A percentile compares a stretch with the other conserved stretches of the same genome.
Evolutionary conservation across 2,329 filamentous ascomycete species (phyloP).

Genomic region (Alternaria arborescens): DNA sequence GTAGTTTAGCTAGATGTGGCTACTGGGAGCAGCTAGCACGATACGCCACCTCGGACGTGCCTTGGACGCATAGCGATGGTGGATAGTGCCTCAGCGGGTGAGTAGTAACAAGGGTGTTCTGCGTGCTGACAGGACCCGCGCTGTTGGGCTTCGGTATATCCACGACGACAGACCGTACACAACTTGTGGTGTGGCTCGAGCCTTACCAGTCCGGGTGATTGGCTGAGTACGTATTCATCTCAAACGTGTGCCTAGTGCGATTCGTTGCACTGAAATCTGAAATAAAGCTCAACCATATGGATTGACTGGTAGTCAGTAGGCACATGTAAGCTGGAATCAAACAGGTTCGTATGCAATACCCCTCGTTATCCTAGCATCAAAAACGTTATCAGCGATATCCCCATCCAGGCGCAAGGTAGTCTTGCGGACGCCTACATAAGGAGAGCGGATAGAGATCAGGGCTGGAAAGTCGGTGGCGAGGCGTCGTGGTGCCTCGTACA

Average conservation of each 20-base stretch:
- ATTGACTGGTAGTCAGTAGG: neutral
- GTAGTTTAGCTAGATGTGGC: conserved; percentile 19
- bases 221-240: conserved; percentile 27
- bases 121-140: conserved; percentile 39
- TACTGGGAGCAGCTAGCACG: conserved; percentile 20
- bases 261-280: neutral
- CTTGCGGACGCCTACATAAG: conserved; percentile 18
- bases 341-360: neutral
- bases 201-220: conserved; percentile 27
- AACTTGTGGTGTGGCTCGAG: conserved; percentile 35
- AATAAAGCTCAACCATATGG: neutral
- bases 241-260: neutral
- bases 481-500: conserved; percentile 7
- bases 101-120: conserved; percentile 35
- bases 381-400: conserved; percentile 1
- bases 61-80: conserved; percentile 31
- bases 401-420: neutral
- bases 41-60: conserved; percentile 30
- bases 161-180: conserved; percentile 22
- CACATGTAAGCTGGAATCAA: neutral
- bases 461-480: conserved; percentile 14
- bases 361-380: neutral
- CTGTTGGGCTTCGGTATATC: conserved; percentile 20
- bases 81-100: conserved; percentile 41
- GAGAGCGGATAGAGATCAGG: conserved; percentile 16